A percentile compares a stretch with the other conserved stretches of the same genome.
Evolutionary conservation across 78 protist species (phyloP).

Genomic region (Speleostelium caveatum): DNA sequence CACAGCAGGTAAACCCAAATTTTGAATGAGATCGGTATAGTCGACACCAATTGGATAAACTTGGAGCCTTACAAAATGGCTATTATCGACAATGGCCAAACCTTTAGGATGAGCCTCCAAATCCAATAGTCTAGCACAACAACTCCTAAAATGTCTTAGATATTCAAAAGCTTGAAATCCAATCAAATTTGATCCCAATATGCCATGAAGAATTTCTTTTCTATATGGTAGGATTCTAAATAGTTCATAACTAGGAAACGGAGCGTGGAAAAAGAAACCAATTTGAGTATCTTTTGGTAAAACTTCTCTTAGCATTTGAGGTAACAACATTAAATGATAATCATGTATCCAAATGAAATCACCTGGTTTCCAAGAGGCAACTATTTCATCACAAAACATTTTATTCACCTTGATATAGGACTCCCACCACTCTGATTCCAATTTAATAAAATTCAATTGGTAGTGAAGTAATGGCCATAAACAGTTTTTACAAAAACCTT

Average conservation of each 20-base stretch:
- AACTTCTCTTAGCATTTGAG: slow-evolving; percentile 75
- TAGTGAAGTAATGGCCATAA: slow-evolving; percentile 92
- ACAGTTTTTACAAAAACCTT: slow-evolving; percentile 83
- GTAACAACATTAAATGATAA: slow-evolving; percentile 93
- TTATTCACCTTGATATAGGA: slow-evolving; percentile 72
- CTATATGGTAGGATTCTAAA: slow-evolving; percentile 91
- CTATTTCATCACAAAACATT: slow-evolving; percentile 62
- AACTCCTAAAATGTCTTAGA: slow-evolving; percentile 39
- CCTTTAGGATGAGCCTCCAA: slow-evolving; percentile 59
- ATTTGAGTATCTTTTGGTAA: slow-evolving; percentile 40
- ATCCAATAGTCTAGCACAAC: slow-evolving; percentile 56
- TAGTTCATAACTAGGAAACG: slow-evolving; percentile 93
- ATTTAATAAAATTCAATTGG: slow-evolving; percentile 21
- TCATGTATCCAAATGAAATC: slow-evolving; percentile 86
- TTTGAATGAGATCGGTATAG: slow-evolving; percentile 1
- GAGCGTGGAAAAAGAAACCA: slow-evolving; percentile 95
- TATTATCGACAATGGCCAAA: slow-evolving; percentile 1
- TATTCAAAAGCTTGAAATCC: slow-evolving; percentile 89
- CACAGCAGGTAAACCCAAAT: slow-evolving; percentile 7
- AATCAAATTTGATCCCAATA: slow-evolving; percentile 86
- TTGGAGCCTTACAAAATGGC: slow-evolving; percentile 36
- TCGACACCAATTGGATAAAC: slow-evolving; percentile 65
- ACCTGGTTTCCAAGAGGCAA: slow-evolving; percentile 29
- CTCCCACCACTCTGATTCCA: slow-evolving; percentile 57
- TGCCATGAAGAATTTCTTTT: slow-evolving; percentile 78